These are phyloP conservation scores for Tetrahymena borealis DNA, from an alignment of 73 alveolate species.

Conservation along the genomic window DNA sequence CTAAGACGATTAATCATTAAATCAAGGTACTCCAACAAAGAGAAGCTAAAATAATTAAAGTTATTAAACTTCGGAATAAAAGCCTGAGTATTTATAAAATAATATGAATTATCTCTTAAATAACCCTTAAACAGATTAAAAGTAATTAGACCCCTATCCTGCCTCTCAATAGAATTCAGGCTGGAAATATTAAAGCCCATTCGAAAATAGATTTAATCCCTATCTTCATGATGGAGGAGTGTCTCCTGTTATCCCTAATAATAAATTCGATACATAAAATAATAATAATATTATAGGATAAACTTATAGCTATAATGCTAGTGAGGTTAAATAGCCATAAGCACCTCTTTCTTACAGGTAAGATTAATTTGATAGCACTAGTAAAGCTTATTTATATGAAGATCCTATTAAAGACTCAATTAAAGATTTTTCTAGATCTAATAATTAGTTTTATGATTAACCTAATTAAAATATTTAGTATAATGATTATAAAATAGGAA, in stretches of 20 bases:
- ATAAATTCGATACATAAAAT: not conserved
- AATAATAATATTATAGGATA: not conserved
- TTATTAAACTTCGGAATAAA: not conserved
- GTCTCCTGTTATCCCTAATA: not conserved
- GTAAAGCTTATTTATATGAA: not conserved
- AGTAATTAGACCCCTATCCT: not conserved
- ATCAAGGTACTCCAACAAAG: not conserved
- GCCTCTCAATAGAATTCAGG: not conserved
- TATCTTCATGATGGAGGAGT: not conserved
- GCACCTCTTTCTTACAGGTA: not conserved
- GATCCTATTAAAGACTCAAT: not conserved
- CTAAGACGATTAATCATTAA: not conserved
- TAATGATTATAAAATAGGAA: no score
- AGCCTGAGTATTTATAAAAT: not conserved
- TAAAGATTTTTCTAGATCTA: no score
- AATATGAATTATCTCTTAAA: not conserved
- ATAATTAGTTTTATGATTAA: no score
- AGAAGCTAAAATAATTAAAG: not conserved
- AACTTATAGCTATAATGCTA: not conserved
- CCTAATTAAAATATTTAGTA: no score
- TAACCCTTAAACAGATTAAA: not conserved
- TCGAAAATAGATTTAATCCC: not conserved
- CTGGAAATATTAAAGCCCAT: not conserved
- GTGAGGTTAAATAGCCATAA: not conserved
- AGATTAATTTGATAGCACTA: not conserved